Conservation (phyloP, 202 grass and related monocot species). For the Hordeum pubiflorum region DNA sequence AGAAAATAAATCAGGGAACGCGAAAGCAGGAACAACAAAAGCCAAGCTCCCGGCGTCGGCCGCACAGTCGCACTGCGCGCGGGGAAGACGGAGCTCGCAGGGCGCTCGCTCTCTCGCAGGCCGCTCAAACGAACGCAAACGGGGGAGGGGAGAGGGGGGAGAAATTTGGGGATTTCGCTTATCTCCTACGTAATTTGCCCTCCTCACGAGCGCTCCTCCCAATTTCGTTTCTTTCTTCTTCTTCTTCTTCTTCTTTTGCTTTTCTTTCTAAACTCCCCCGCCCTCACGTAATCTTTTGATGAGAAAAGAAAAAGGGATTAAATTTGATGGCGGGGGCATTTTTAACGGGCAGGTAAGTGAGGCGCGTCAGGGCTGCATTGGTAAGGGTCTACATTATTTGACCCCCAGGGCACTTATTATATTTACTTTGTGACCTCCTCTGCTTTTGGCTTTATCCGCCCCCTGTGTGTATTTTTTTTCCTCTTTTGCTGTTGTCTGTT, state of each 20-base stretch:
- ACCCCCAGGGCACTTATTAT: conserved; percentile 24
- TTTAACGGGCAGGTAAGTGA: conserved; percentile 50
- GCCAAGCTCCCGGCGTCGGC: not conserved
- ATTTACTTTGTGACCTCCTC: conserved; percentile 33
- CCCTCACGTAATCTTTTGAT: conserved; percentile 7
- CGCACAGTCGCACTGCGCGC: not conserved
- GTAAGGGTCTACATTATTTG: conserved; percentile 53
- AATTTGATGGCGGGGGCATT: not conserved
- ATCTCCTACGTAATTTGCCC: conserved; percentile 42
- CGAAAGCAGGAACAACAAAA: not conserved
- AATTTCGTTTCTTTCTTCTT: not conserved
- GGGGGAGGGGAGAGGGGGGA: not conserved
- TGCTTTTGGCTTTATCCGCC: conserved; percentile 54
- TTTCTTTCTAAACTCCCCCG: conserved; percentile 18
- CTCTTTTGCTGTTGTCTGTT: conserved; percentile 16
- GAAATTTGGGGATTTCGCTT: conserved; percentile 40
- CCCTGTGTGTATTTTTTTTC: conserved; percentile 10
- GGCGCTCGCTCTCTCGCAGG: not conserved
- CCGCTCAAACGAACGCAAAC: conserved; percentile 16
- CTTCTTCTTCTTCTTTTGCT: conserved; percentile 14
- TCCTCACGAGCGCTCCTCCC: conserved; percentile 20
- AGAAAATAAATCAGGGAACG: conserved; percentile 21
- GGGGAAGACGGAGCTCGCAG: conserved; percentile 13
- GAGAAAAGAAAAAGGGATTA: conserved; percentile 22
- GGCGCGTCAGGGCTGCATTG: conserved; percentile 65